Evolutionary conservation across 805 yeast species (phyloP).

Genomic region (Wickerhamiella occidentalis): DNA sequence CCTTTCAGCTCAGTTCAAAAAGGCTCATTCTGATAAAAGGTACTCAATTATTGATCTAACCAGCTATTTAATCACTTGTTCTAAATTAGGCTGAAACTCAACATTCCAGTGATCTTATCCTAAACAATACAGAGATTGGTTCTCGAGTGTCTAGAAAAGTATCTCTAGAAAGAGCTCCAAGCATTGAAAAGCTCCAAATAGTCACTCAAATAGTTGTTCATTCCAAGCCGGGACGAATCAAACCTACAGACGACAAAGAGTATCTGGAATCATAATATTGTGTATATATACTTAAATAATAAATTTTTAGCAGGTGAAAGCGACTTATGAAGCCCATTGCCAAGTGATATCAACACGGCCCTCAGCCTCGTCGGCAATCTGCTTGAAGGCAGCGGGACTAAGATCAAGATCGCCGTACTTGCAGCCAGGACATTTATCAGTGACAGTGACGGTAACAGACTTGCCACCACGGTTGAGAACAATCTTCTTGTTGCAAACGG

Average conservation of each 20-base stretch:
- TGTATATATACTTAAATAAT: neutral
- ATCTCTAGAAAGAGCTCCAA: too few species aligned
- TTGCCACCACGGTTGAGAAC: conserved; percentile 30
- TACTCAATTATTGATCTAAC: too few species aligned
- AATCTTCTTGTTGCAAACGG: conserved; percentile 43
- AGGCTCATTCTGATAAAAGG: too few species aligned
- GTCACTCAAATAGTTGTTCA: too few species aligned
- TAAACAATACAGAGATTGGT: too few species aligned
- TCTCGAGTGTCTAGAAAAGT: too few species aligned
- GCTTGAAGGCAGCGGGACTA: conserved; percentile 46
- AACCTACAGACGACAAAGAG: too few species aligned
- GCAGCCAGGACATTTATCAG: conserved; percentile 49
- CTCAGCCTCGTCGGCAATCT: conserved; percentile 38
- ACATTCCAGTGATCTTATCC: too few species aligned
- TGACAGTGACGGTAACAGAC: conserved; percentile 45
- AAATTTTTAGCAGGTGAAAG: conserved; percentile 7
- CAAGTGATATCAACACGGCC: conserved; percentile 47
- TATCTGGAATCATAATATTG: neutral
- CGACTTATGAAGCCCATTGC: conserved; percentile 23
- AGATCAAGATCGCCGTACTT: conserved; percentile 40
- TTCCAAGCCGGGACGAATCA: too few species aligned
- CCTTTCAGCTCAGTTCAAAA: too few species aligned
- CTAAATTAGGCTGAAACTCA: too few species aligned
- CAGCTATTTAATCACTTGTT: too few species aligned
- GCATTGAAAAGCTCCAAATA: neutral